Evolutionary conservation across 2,329 filamentous ascomycete genomes (phyloP).

Genomic region (Alternaria burnsii): DNA sequence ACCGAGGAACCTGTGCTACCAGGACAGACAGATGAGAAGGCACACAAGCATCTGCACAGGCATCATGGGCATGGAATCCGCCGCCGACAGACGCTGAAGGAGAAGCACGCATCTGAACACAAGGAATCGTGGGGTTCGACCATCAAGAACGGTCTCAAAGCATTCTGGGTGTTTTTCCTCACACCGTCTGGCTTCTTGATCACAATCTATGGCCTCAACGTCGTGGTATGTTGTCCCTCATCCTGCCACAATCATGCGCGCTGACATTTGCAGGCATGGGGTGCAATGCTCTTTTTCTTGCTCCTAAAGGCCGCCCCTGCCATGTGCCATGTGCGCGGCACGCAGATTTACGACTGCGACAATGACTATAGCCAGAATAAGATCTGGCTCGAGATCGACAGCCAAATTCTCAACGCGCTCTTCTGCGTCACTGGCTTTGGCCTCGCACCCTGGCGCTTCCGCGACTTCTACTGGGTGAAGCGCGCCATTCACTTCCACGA

Average conservation of each 20-base stretch:
- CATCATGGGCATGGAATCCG: neutral
- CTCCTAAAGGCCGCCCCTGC: conserved; percentile 77
- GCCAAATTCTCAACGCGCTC: conserved; percentile 82
- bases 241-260: neutral
- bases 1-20: neutral
- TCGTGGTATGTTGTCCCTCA: conserved; percentile 58
- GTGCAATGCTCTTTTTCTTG: conserved; percentile 86
- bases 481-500: conserved; percentile 61
- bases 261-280: conserved; percentile 68
- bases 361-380: conserved; percentile 75
- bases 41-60: neutral
- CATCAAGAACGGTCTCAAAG: conserved; percentile 63
- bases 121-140: conserved; percentile 63
- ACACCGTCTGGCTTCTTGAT: conserved; percentile 80
- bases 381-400: conserved; percentile 84
- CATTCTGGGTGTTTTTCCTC: conserved; percentile 75
- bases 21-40: neutral
- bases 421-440: conserved; percentile 91
- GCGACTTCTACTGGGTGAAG: conserved; percentile 78
- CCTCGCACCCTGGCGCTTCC: conserved; percentile 82
- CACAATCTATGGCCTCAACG: conserved; percentile 79
- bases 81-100: conserved; percentile 27
- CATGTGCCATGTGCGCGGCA: conserved; percentile 65
- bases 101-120: conserved; percentile 21
- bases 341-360: conserved; percentile 65